Conservation (phyloP, 31 red algal genomes). For the Asparagopsis taxiformis region DNA sequence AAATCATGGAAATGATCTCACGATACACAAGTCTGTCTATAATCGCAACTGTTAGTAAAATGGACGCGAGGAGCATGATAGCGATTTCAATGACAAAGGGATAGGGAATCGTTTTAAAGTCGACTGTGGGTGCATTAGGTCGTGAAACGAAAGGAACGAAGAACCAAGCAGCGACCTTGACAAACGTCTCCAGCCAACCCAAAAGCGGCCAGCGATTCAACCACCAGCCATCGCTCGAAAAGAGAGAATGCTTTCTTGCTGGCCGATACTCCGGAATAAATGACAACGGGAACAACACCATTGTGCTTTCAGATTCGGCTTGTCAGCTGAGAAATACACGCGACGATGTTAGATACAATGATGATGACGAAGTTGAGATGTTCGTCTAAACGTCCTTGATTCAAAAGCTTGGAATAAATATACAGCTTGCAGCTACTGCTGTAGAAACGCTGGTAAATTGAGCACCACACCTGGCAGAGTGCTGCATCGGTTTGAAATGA, state of each 20-base stretch:
- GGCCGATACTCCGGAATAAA: constrained; percentile 86
- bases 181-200: constrained; percentile 85
- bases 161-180: constrained; percentile 78
- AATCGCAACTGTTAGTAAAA: constrained; percentile 58
- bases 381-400: too few relatives aligned
- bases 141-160: constrained; percentile 61
- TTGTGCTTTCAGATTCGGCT: too few relatives aligned
- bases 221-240: constrained; percentile 87
- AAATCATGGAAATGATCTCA: constrained; percentile 91
- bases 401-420: too few relatives aligned
- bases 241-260: constrained; percentile 45
- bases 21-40: constrained; percentile 90
- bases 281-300: constrained; percentile 62
- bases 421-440: too few relatives aligned
- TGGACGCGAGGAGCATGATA: constrained; percentile 49
- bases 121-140: neutral
- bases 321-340: too few relatives aligned
- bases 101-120: constrained; percentile 4
- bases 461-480: too few relatives aligned
- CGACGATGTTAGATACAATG: too few relatives aligned
- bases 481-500: too few relatives aligned
- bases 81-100: constrained; percentile 26
- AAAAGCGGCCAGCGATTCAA: constrained; percentile 84
- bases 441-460: too few relatives aligned
- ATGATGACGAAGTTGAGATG: too few relatives aligned